Base-by-base conservation (phyloP, 208 protist genomes). In the Acanthamoeba comandoni region DNA sequence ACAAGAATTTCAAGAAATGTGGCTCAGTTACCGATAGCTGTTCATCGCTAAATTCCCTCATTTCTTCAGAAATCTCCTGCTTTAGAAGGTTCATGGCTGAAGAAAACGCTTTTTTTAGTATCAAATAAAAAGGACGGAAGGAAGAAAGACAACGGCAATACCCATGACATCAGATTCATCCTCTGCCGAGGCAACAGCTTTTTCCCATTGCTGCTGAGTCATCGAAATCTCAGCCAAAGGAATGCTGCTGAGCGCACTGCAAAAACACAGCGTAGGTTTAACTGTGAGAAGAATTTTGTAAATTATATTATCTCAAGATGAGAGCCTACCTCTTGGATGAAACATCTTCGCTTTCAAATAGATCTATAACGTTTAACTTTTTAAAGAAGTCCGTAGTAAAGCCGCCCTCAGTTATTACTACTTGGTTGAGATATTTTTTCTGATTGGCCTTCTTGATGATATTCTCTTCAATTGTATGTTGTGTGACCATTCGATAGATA, bases 391-490 rank as follows among this genome's bases (percentile, higher is more conserved):
- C 94, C 9, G 94, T 94, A 4, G 84, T 96, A 75, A 99, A 98
- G n/a, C n/a, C n/a, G 9, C 98, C 98, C 49, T 95, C 97, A n/a
- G 97, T 96, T 86, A 98, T 98, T 58, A 98, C 97, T 15, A 99
- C 93, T 92, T 98, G 96, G 89, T 98, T 97, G 7, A 99, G 94
- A 51, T 95, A 94, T 70, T 97, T 97, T 51, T 98, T 98, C 93
- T 98, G 96, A 22, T 97, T 96, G 1, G 98, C 97, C 93, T 98
- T 98, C 67, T 96, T 90, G 87, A 99, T 93, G 65, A 99, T 99
- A 87, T 97, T 98, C 94, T 99, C 98, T 92, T 99, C 98, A 43
- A 99, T 96, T 0, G 98, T 99, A 75, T 96, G 94, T 87, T 98
- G 96, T 60, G 95, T 97, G 67, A 99, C 95, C 35, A 99, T 95